A percentile compares a stretch with the other conserved stretches of the same genome.
Evolutionary conservation across 208 protist genomes (phyloP).

Genomic region (Trypanosomatidae sp.): DNA sequence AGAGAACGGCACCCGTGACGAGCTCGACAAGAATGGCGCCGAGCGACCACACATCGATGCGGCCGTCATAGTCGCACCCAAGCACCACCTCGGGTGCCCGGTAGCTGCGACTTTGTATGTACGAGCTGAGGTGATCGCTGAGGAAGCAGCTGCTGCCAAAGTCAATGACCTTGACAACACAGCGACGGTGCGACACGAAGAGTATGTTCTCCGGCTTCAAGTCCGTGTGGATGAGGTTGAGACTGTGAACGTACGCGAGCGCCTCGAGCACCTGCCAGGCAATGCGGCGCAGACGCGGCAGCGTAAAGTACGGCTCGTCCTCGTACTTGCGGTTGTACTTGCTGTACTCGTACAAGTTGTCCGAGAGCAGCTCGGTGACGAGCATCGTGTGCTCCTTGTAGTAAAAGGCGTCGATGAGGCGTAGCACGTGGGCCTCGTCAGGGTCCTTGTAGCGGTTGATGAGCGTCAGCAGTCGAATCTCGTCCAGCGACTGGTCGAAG

Average conservation of each 20-base stretch:
- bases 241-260: conserved; percentile 86
- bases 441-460: conserved; percentile 87
- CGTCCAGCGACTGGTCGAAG: conserved; percentile 95
- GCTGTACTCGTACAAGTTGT: conserved; percentile 95
- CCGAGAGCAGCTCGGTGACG: conserved; percentile 91
- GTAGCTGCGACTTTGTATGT: conserved; percentile 92
- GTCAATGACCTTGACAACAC: conserved; percentile 94
- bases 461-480: conserved; percentile 92
- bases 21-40: conserved; percentile 92
- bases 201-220: conserved; percentile 96
- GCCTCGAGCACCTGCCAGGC: conserved; percentile 74
- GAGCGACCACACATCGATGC: conserved; percentile 94
- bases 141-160: conserved; percentile 94
- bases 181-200: conserved; percentile 88
- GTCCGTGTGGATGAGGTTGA: conserved; percentile 94
- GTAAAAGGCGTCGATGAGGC: conserved; percentile 93
- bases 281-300: conserved; percentile 83
- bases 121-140: conserved; percentile 91
- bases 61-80: conserved; percentile 88
- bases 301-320: conserved; percentile 88
- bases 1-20: conserved; percentile 89
- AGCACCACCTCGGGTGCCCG: conserved; percentile 90
- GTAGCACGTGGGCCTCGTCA: conserved; percentile 84
- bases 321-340: conserved; percentile 90
- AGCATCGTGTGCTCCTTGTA: conserved; percentile 96